A percentile compares a stretch with the other conserved stretches of the same genome.
Conservation (phyloP, 371 early-diverging fungal species). For the Gilbertella persicaria region DNA sequence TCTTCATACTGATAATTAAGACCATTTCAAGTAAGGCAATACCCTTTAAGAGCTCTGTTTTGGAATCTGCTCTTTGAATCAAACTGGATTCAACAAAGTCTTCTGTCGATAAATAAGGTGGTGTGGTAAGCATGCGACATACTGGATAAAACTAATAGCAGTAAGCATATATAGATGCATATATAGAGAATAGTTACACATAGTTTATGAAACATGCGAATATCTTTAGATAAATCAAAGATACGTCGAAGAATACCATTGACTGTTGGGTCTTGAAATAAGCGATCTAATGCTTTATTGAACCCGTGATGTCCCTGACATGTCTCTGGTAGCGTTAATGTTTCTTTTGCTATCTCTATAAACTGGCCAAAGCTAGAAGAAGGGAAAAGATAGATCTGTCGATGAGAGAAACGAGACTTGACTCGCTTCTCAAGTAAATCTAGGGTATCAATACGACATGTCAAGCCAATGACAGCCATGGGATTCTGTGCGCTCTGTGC, state of each 20-base stretch:
- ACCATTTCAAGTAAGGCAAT: slow-evolving; percentile 81
- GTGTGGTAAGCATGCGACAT: slow-evolving; percentile 33
- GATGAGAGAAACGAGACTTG: slow-evolving; percentile 92
- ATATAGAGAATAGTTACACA: slow-evolving; percentile 50
- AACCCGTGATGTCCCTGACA: slow-evolving; percentile 22
- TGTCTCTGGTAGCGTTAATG: slow-evolving; percentile 38
- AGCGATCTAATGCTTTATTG: slow-evolving; percentile 36
- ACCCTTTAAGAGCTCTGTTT: slow-evolving; percentile 67
- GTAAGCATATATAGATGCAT: neutral
- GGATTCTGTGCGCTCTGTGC: slow-evolving; percentile 84
- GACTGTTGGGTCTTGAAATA: slow-evolving; percentile 53
- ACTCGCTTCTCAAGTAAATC: slow-evolving; percentile 92
- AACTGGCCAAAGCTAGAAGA: slow-evolving; percentile 61
- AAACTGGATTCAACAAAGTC: slow-evolving; percentile 51
- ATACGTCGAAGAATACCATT: slow-evolving; percentile 51
- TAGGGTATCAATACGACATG: slow-evolving; percentile 80
- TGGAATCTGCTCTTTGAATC: slow-evolving; percentile 57
- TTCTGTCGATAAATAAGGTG: slow-evolving; percentile 46
- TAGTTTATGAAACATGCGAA: slow-evolving; percentile 60
- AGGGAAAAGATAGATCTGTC: slow-evolving; percentile 73
- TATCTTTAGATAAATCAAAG: slow-evolving; percentile 64
- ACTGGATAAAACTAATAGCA: slow-evolving; percentile 62
- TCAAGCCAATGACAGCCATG: slow-evolving; percentile 85
- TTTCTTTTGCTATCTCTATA: slow-evolving; percentile 49
- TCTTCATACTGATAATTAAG: slow-evolving; percentile 79